Percentiles rank a stretch among this genome's conserved stretches.
phyloP scores from a whole-genome alignment of 805 yeast species.

The Candida pseudofarinosa region DNA sequence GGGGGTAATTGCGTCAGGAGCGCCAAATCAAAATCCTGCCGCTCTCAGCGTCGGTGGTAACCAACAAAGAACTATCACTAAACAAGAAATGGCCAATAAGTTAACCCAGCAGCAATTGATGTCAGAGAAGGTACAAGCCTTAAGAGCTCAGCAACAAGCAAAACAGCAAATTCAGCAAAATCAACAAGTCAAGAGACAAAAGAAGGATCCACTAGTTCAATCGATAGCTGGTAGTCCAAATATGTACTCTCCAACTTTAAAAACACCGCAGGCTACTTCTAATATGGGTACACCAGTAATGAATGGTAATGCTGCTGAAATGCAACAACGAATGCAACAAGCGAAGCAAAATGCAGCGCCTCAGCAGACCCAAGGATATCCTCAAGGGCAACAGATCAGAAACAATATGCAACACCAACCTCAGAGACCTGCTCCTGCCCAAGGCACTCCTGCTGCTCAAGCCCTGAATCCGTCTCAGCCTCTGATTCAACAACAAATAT shows the following conservation, averaged over 20 bases:
- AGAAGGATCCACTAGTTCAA: slow-evolving; percentile 11
- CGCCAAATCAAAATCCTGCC: neutral
- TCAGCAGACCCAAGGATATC: slow-evolving; percentile 6
- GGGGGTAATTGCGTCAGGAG: neutral
- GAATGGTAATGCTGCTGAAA: slow-evolving; percentile 11
- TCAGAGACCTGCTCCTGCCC: slow-evolving; percentile 13
- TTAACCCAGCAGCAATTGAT: slow-evolving; percentile 4
- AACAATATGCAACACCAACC: slow-evolving; percentile 19
- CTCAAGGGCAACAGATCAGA: slow-evolving; percentile 15
- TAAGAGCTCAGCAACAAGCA: slow-evolving; percentile 12
- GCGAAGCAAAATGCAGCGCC: slow-evolving; percentile 7
- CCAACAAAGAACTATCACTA: neutral
- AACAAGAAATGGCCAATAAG: slow-evolving; percentile 6
- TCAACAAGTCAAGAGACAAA: slow-evolving; percentile 14
- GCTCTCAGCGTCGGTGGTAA: neutral
- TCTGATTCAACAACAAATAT: slow-evolving; percentile 44
- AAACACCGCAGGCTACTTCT: slow-evolving; percentile 11
- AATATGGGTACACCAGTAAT: slow-evolving; percentile 15
- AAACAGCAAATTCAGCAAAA: slow-evolving; percentile 9
- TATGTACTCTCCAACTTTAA: slow-evolving; percentile 11
- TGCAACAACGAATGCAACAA: slow-evolving; percentile 8
- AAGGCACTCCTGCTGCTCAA: slow-evolving; percentile 3
- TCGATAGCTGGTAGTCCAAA: slow-evolving; percentile 9
- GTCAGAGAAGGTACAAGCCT: slow-evolving; percentile 10
- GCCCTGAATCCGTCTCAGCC: slow-evolving; percentile 12